Evolutionary conservation across 345 rosid species (phyloP), one percentile per base, ranked within the genome.

Genomic region (Mercurialis annua): DNA sequence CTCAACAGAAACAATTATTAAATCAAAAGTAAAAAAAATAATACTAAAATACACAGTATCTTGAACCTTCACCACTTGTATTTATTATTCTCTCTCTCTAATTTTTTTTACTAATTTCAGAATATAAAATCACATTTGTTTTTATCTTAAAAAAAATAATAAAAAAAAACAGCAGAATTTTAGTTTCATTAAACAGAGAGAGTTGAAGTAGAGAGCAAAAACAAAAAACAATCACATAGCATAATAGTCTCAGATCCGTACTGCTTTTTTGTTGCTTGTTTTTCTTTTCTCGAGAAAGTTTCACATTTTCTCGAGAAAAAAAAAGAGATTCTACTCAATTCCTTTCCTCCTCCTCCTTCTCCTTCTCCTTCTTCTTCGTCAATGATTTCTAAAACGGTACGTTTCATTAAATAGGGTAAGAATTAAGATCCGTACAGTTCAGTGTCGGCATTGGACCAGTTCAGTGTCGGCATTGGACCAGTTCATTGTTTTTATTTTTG

Each of bases 381-480:
- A 30, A 15, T 29, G 14, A n/a, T 23, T 61, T 23, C 65, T 43
- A n/a, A n/a, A n/a, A n/a, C n/a, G n/a, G n/a, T 38, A 43, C 47
- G 46, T 62, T 62, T 40, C 11, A 40, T 3, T 40, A 1, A 62
- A 62, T 62, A 53, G 52, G 42, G 16, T 5, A 66, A 66, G 31
- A 36, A 14, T 3, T 65, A 73, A 64, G 86, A 80, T 81, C 83
- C 75, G 79, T 85, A 68, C 76, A 56, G 29, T 74, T 15, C n/a
- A 46, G 58, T 58, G 51, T 64, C 80, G 52, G 85, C 88, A 82
- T 81, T 81, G 82, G 59, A 55, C 36, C 12, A 50, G 64, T 80
- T 81, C 44, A 40, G 44, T 40, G 44, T 66, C 31, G 67, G 42
- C 43, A 65, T 74, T 68, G 26, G 54, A 3, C n/a, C n/a, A 40